A percentile compares a stretch with the other conserved stretches of the same genome.
These are phyloP conservation scores for Colletotrichum magnum DNA, from an alignment of 2,329 filamentous ascomycete genomes.

Conservation along the genomic window DNA sequence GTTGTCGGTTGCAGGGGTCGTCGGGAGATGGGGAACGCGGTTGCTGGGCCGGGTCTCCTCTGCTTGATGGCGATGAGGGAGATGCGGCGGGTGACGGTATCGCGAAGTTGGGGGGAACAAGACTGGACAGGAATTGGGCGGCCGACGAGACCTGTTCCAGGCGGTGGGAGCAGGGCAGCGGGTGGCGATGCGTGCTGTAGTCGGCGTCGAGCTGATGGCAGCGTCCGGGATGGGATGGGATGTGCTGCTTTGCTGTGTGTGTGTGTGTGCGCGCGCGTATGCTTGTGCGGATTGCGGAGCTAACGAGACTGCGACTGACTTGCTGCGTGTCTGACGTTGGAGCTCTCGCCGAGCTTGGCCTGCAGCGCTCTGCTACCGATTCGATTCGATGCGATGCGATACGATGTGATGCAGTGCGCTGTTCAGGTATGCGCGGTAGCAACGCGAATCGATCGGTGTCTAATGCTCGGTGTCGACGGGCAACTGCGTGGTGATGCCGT, in stretches of 20 bases:
- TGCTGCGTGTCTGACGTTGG: conserved; percentile 15
- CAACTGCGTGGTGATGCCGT: conserved; percentile 6
- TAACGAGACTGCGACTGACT: conserved; percentile 6
- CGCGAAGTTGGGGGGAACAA: conserved; percentile 13
- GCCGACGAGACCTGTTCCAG: conserved; percentile 1
- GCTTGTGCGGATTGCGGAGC: conserved; percentile 19
- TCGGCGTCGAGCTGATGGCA: not conserved
- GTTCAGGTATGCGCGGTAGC: not conserved
- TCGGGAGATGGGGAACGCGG: too few species aligned
- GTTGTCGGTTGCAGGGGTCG: conserved; percentile 4
- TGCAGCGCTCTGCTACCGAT: conserved; percentile 11
- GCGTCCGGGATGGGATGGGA: too few species aligned
- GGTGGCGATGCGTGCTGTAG: conserved; percentile 31
- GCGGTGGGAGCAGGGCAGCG: conserved; percentile 2
- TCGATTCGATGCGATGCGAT: conserved; percentile 16
- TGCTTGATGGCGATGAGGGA: not conserved
- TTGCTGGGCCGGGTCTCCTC: too few species aligned
- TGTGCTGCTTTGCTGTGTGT: too few species aligned
- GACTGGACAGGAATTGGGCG: conserved; percentile 8
- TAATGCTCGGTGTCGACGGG: too few species aligned
- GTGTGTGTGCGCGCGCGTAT: too few species aligned
- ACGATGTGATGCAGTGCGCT: not conserved
- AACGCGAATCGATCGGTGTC: too few species aligned
- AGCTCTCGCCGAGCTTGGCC: conserved; percentile 22
- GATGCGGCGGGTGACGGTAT: conserved; percentile 27